These are phyloP conservation scores for Yamadazyma mexicana DNA, from an alignment of 1,139 yeast species.

Conservation along the genomic window DNA sequence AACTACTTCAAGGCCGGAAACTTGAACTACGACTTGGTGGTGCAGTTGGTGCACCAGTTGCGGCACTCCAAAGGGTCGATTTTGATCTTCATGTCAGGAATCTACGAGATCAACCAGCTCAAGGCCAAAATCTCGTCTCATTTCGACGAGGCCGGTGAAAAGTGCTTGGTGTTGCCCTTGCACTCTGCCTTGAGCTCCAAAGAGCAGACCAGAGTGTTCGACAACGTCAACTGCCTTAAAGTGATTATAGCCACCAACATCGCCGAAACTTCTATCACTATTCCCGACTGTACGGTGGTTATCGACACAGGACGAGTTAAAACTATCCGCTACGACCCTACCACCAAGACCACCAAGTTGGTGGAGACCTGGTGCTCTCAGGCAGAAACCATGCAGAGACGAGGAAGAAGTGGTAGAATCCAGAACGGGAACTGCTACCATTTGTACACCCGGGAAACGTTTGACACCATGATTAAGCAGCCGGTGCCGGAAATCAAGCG, in stretches of 20 bases:
- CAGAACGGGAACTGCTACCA: slow-evolving; percentile 80
- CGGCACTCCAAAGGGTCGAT: slow-evolving; percentile 65
- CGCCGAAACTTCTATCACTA: slow-evolving; percentile 87
- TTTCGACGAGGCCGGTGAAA: slow-evolving; percentile 17
- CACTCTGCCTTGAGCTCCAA: slow-evolving; percentile 83
- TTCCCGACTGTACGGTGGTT: slow-evolving; percentile 92
- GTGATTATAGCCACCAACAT: slow-evolving; percentile 89
- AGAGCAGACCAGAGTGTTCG: slow-evolving; percentile 79
- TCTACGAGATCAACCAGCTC: slow-evolving; percentile 72
- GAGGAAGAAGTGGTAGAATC: slow-evolving; percentile 99
- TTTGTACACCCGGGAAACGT: slow-evolving; percentile 66
- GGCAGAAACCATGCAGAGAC: slow-evolving; percentile 89
- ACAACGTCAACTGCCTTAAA: slow-evolving; percentile 56
- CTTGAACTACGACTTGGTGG: slow-evolving; percentile 72
- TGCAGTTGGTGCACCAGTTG: slow-evolving; percentile 53
- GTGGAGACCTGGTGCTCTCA: slow-evolving; percentile 85
- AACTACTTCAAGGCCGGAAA: slow-evolving; percentile 62
- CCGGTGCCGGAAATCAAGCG: slow-evolving; percentile 90
- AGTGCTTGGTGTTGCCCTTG: slow-evolving; percentile 62
- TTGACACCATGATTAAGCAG: slow-evolving; percentile 58
- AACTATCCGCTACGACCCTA: slow-evolving; percentile 67
- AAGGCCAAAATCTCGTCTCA: slow-evolving; percentile 19
- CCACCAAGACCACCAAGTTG: slow-evolving; percentile 65
- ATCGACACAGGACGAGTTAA: slow-evolving; percentile 88
- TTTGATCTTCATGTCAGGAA: slow-evolving; percentile 85